Evolutionary conservation across 2,329 filamentous ascomycete genomes (phyloP).

Genomic region (Sclerotinia glacialis): DNA sequence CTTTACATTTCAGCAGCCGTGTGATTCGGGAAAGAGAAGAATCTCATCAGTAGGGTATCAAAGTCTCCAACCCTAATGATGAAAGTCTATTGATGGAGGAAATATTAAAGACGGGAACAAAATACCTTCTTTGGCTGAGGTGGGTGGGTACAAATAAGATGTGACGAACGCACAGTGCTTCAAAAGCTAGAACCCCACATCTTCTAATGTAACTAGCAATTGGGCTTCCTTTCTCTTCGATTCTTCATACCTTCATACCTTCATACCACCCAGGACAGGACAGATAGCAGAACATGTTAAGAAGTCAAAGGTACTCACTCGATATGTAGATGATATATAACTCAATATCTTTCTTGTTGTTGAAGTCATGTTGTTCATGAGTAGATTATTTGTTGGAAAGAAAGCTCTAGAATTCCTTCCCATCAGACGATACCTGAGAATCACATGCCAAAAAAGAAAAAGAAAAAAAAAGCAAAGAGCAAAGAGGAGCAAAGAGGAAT

Average conservation of each 20-base stretch:
- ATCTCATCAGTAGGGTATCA: neutral
- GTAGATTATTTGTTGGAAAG: neutral
- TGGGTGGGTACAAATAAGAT: neutral
- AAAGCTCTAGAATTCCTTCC: neutral
- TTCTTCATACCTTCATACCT: too few relatives aligned
- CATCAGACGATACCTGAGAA: neutral
- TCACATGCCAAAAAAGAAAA: constrained; percentile 6
- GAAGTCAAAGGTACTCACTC: neutral
- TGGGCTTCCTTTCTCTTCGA: neutral
- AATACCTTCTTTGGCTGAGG: neutral
- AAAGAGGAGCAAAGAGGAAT: neutral
- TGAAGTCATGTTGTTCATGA: neutral
- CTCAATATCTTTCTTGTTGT: neutral
- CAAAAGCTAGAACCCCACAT: constrained; percentile 8
- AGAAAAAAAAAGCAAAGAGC: neutral
- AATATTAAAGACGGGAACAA: neutral
- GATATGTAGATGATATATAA: neutral
- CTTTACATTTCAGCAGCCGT: too few relatives aligned
- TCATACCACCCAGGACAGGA: too few relatives aligned
- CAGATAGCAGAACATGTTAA: neutral
- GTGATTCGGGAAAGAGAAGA: neutral
- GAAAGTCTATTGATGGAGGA: neutral
- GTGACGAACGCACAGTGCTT: constrained; percentile 6
- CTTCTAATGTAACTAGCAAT: neutral
- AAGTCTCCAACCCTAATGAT: neutral